These are phyloP conservation scores for Chaetomium strumarium DNA, from an alignment of 2,329 filamentous ascomycete genomes.

Conservation along the genomic window DNA sequence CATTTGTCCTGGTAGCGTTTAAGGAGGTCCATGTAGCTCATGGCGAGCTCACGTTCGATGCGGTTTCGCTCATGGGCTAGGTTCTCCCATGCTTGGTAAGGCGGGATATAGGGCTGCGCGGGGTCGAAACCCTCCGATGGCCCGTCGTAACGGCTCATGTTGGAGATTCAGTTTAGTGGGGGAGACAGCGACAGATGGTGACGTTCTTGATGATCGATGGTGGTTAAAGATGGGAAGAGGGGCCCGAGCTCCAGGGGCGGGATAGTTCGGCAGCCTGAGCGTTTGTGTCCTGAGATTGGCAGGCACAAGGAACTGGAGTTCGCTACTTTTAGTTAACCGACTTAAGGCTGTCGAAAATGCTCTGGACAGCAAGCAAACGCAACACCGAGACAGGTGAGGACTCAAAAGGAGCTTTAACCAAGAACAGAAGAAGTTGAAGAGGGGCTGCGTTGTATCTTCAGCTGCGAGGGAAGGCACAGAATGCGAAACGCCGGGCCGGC, in stretches of 20 bases:
- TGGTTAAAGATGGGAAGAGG: too few relatives aligned
- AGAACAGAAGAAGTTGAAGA: not conserved
- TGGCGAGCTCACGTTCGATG: constrained; percentile 7
- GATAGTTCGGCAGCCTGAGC: too few relatives aligned
- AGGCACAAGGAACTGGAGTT: too few relatives aligned
- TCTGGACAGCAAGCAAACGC: too few relatives aligned
- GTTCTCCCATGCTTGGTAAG: constrained; percentile 12
- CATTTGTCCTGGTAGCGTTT: constrained; percentile 15
- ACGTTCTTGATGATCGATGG: not conserved
- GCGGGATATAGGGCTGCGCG: constrained; percentile 7
- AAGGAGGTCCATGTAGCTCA: constrained; percentile 14
- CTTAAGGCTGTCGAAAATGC: too few relatives aligned
- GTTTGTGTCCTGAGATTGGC: too few relatives aligned
- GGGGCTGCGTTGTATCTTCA: not conserved
- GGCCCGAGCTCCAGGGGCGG: too few relatives aligned
- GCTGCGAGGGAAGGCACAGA: not conserved
- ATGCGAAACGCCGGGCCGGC: not conserved
- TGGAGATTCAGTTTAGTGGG: not conserved
- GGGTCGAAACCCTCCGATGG: constrained; percentile 10
- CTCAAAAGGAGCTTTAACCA: too few relatives aligned
- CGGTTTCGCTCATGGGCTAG: not conserved
- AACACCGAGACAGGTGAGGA: too few relatives aligned
- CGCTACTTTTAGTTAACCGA: too few relatives aligned
- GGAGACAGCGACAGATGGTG: not conserved
- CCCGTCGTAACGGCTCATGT: constrained; percentile 13